Conservation (phyloP, 495 filamentous ascomycete species). For the Penicillium silybi region DNA sequence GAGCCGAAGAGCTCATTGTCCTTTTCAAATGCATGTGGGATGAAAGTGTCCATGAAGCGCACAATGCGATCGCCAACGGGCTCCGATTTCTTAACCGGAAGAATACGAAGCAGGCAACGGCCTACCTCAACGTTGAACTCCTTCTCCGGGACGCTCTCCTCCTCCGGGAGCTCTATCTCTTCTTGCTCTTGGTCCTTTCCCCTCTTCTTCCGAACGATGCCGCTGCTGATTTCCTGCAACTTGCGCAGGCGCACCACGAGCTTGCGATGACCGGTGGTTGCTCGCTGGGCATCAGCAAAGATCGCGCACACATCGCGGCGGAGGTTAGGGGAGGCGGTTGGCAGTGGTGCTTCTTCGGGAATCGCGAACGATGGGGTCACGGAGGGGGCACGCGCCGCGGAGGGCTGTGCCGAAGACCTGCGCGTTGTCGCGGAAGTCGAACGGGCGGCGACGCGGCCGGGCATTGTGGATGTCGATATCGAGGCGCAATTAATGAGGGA, state of each 20-base stretch:
- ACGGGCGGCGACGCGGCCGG: slow-evolving; percentile 56
- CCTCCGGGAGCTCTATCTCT: slow-evolving; percentile 38
- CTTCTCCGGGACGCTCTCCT: slow-evolving; percentile 67
- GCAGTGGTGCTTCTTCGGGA: slow-evolving; percentile 63
- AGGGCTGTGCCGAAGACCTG: slow-evolving; percentile 54
- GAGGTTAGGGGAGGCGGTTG: slow-evolving; percentile 56
- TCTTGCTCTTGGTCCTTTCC: slow-evolving; percentile 31
- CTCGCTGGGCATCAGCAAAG: slow-evolving; percentile 84
- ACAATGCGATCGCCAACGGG: slow-evolving; percentile 80
- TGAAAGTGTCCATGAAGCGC: slow-evolving; percentile 78
- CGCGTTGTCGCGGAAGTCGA: slow-evolving; percentile 51
- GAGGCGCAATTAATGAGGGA: slow-evolving; percentile 16
- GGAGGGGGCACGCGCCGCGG: slow-evolving; percentile 62
- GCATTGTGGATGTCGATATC: slow-evolving; percentile 47
- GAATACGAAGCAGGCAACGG: slow-evolving; percentile 73
- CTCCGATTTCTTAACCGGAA: slow-evolving; percentile 90
- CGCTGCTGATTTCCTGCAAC: slow-evolving; percentile 83
- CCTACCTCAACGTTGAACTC: slow-evolving; percentile 84
- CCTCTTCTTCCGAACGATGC: slow-evolving; percentile 57
- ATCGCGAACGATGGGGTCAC: slow-evolving; percentile 55
- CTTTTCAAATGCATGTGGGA: slow-evolving; percentile 80
- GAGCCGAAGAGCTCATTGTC: slow-evolving; percentile 47
- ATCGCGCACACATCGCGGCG: slow-evolving; percentile 73
- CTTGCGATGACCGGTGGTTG: slow-evolving; percentile 85
- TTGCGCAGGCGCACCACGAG: slow-evolving; percentile 80